phyloP scores from a whole-genome alignment of 495 filamentous ascomycete genomes.

The Aspergillus hancockii region DNA sequence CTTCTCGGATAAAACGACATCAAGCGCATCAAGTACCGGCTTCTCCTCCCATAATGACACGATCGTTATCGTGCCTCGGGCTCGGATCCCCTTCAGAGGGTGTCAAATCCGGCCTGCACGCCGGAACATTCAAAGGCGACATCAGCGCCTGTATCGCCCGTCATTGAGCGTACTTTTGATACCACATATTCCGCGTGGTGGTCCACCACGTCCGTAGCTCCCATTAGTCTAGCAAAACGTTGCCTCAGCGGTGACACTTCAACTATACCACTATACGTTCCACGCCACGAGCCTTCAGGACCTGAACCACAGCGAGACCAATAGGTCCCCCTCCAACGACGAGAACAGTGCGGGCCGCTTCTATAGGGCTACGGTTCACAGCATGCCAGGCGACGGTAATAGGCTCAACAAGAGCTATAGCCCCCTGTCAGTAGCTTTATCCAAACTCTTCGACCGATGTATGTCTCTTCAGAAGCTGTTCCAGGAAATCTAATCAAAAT shows the following conservation, averaged over 20 bases:
- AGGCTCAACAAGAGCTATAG: constrained; percentile 57
- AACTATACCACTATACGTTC: constrained; percentile 53
- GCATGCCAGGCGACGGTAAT: constrained; percentile 65
- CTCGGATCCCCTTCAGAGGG: not conserved
- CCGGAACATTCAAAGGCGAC: constrained; percentile 7
- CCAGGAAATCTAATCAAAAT: not conserved
- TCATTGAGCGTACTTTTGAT: not conserved
- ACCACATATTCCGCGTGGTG: not conserved
- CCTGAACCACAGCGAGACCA: constrained; percentile 57
- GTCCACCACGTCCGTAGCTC: constrained; percentile 2
- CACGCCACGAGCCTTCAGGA: constrained; percentile 49
- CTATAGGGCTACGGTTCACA: constrained; percentile 50
- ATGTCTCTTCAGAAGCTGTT: no score
- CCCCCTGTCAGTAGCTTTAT: not conserved
- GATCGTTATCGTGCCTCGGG: constrained; percentile 16
- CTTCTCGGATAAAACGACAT: constrained; percentile 28
- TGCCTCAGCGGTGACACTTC: constrained; percentile 1
- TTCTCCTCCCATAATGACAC: constrained; percentile 31
- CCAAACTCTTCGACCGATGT: no score
- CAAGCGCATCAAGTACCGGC: constrained; percentile 25
- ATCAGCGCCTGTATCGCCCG: not conserved
- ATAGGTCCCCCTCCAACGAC: constrained; percentile 62
- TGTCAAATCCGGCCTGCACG: not conserved
- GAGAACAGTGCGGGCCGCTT: constrained; percentile 45
- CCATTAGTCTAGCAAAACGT: not conserved